Evolutionary conservation across 2,329 filamentous ascomycete genomes (phyloP), one percentile per base, ranked within the genome.

Genomic region (Sclerotinia spermophila): DNA sequence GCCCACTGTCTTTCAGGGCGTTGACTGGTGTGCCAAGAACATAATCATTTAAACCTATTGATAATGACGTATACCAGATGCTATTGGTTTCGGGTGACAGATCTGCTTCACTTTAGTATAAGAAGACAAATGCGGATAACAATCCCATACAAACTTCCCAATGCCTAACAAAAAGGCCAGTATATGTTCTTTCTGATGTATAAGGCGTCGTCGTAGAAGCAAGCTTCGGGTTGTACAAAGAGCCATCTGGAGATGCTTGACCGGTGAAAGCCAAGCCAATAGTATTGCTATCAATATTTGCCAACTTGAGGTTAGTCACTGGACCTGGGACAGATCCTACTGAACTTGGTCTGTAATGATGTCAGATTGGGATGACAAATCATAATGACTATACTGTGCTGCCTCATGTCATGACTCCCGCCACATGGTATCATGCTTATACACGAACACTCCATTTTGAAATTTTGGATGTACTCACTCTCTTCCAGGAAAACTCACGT

Each of bases 61-160:
- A 72, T 40, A 76, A 61, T 15, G 74, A 71, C 21, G 74, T 69
- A 38, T 77, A 77, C 74, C 74, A 77, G 62, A 77, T 70, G 30
- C 72, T 75, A 56, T 76, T 75, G 71, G 72, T 68, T 38, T 75
- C 33, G 2, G 58, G 72, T 3, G 74, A 74, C 40, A 76, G 42
- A 30, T 75, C 75, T 71, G 45, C 13, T 24, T 62, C 13, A 48
- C 13, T 24, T 73, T 33, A 70, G 42, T 42, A 13, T 44, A 11
- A 17, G 30, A 27, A 13, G 27, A 8, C 5, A 40, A 60, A 8
- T 11, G 38, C 21, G 7, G 19, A 35, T 53, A 33, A 58, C 4
- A 13, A n/a, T n/a, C n/a, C 65, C 74, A 70, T 70, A 76, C 74
- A 76, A 27, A 72, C 65, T 67, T 77, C 75, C 75, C 75, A 76